These are phyloP conservation scores for Ogataea pignaliae DNA, from an alignment of 805 yeast genomes.

Conservation along the genomic window DNA sequence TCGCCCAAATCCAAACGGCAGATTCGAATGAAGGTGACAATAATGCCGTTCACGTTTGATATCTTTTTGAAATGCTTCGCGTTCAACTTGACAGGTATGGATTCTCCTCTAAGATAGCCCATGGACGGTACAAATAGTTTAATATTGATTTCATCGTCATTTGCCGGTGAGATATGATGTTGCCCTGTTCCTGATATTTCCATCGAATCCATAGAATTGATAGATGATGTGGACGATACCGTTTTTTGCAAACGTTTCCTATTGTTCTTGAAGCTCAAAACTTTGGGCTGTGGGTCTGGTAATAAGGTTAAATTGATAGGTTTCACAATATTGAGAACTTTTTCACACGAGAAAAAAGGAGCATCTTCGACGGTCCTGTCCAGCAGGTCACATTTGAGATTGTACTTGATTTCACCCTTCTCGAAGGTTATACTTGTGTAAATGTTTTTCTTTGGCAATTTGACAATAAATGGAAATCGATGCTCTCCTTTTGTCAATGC, in stretches of 20 bases:
- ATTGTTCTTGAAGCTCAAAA: conserved; percentile 53
- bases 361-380: conserved; percentile 20
- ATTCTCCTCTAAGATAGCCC: conserved; percentile 78
- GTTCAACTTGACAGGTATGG: conserved; percentile 63
- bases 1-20: conserved; percentile 62
- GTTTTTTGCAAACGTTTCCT: conserved; percentile 33
- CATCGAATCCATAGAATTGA: conserved; percentile 26
- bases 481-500: conserved; percentile 78
- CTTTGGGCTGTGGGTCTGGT: conserved; percentile 63
- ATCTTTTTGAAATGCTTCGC: conserved; percentile 69
- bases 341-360: conserved; percentile 46
- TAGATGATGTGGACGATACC: conserved; percentile 37
- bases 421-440: conserved; percentile 79
- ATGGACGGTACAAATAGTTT: conserved; percentile 48
- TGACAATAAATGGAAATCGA: conserved; percentile 79
- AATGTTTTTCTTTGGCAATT: conserved; percentile 68
- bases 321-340: conserved; percentile 53
- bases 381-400: conserved; percentile 35
- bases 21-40: conserved; percentile 74
- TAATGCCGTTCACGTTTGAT: conserved; percentile 66
- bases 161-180: conserved; percentile 2
- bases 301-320: conserved; percentile 71
- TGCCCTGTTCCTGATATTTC: conserved; percentile 1
- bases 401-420: conserved; percentile 74
- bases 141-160: conserved; percentile 23